Evolutionary conservation across 2,329 filamentous ascomycete genomes (phyloP), one percentile per base, ranked within the genome.

Genomic region (Monilinia laxa): DNA sequence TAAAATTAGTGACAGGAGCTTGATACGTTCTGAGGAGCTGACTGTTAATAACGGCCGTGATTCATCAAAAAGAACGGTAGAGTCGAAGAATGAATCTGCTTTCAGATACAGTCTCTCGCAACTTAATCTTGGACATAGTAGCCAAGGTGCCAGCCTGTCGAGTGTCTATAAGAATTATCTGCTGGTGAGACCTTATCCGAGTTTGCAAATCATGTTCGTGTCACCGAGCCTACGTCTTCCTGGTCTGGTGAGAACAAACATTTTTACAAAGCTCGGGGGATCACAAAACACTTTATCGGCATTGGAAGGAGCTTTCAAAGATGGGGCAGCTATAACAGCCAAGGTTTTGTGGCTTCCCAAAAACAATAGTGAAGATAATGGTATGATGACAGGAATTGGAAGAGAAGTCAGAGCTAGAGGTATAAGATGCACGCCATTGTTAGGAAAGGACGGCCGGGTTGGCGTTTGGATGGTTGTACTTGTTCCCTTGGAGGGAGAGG

Each of bases 281-380:
- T 79, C 81, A 0, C 72, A 73, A 1, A 76, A 77, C 20, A 79
- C 82, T 2, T 80, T 81, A 10, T 79, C 83, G n/a, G 79, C 81
- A 38, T 78, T 86, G 14, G 74, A 77, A 12, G 76, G 79, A 20
- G 89, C 90, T 0, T 84, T 93, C 40, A 82, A 83, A 7, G 83
- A 87, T 70, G 89, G 89, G 0, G 84, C 85, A 49, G 87, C 89
- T 53, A 86, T 92, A 4, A 92, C 90, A 0, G 88, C 89, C 5
- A 90, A 90, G 74, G 84, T 93, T 4, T 84, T 85, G 58, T 93
- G 89, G 90, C 78, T 90, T 1, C 81, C 80, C 62, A 78, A 80
- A 51, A 77, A 70, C 31, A 66, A 38, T 4, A 31, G 47, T 1
- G 4, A 40, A 25, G 16, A 25, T 38, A 52, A 40, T 25, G 11